phyloP scores from a whole-genome alignment of 2,329 filamentous ascomycete species.

The Penicillium sp. region DNA sequence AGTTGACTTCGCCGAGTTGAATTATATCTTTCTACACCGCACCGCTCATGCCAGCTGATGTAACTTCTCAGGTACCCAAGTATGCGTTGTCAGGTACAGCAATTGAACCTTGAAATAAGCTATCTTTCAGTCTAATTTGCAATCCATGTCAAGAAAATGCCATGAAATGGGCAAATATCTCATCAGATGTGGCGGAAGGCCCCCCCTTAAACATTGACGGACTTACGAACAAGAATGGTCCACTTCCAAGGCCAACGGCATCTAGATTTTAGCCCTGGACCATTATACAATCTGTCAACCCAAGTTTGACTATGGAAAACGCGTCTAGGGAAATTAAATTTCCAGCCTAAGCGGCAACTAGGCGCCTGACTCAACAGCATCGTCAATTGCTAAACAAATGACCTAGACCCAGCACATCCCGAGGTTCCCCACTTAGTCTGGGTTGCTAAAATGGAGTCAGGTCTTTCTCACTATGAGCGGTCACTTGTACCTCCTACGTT shows the following conservation, averaged over 20 bases:
- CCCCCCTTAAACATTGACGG: background rate
- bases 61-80: background rate
- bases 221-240: background rate
- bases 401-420: background rate
- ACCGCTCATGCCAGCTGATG: background rate
- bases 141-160: background rate
- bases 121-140: no score
- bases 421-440: background rate
- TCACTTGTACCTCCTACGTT: background rate
- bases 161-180: background rate
- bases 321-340: background rate
- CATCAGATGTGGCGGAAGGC: background rate
- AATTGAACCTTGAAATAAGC: background rate
- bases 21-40: no score
- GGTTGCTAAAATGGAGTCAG: background rate
- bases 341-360: background rate
- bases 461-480: background rate
- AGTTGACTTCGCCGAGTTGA: no score
- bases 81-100: background rate
- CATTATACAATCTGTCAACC: background rate
- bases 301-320: background rate
- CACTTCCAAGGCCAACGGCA: background rate
- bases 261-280: background rate
- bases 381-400: background rate
- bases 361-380: background rate